Percentiles rank a stretch among this genome's conserved stretches.
Evolutionary conservation across 2,329 filamentous ascomycete genomes (phyloP).

Genomic region (Diaporthe sp.): DNA sequence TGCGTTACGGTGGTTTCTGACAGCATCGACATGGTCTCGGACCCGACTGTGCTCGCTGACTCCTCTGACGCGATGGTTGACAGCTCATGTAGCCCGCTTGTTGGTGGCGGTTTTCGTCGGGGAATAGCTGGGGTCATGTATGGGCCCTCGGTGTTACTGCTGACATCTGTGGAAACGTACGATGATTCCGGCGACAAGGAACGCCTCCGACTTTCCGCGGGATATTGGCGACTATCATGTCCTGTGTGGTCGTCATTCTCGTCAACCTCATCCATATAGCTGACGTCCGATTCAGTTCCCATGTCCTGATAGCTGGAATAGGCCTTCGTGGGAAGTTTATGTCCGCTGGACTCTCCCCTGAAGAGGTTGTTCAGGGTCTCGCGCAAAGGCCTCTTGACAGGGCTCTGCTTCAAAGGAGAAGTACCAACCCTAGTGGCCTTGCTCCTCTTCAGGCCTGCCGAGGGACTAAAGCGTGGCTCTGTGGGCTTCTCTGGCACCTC

Average conservation of each 20-base stretch:
- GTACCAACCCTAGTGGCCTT: constrained; percentile 66
- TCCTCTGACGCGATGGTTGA: constrained; percentile 71
- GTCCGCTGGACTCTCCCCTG: constrained; percentile 69
- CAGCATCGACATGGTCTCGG: constrained; percentile 65
- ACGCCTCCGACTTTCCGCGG: constrained; percentile 51
- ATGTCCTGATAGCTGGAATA: constrained; percentile 64
- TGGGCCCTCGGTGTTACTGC: constrained; percentile 45
- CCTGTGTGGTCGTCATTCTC: constrained; percentile 45
- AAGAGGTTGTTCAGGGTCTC: constrained; percentile 74
- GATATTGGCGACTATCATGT: constrained; percentile 47
- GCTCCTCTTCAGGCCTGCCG: constrained; percentile 65
- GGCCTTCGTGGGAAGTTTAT: constrained; percentile 59
- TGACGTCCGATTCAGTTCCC: constrained; percentile 47
- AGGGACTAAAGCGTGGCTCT: constrained; percentile 4
- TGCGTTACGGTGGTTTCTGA: constrained; percentile 68
- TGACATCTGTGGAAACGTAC: constrained; percentile 41
- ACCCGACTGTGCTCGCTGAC: constrained; percentile 59
- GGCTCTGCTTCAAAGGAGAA: constrained; percentile 61
- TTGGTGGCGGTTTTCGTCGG: constrained; percentile 59
- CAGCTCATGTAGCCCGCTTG: constrained; percentile 67
- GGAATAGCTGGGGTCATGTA: constrained; percentile 45
- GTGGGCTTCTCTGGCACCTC: constrained; percentile 24
- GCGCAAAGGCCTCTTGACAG: constrained; percentile 65
- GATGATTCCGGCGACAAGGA: constrained; percentile 51
- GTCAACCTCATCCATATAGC: constrained; percentile 42